Conservation (phyloP, 805 yeast genomes). For the Cyberlindnera sargentensis region DNA sequence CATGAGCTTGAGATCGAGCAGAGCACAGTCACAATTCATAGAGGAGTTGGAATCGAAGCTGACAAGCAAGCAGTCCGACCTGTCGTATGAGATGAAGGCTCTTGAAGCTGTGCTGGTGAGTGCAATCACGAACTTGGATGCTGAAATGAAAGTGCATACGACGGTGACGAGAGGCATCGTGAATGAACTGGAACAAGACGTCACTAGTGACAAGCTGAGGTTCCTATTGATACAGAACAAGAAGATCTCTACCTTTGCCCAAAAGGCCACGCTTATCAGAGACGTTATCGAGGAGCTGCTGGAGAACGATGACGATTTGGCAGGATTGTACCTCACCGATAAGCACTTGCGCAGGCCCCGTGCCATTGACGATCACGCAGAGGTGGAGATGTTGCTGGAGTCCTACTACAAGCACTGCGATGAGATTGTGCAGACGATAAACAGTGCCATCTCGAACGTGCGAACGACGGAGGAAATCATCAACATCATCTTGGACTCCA, state of each 20-base stretch:
- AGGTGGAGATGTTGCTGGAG: constrained; percentile 84
- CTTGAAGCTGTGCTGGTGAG: constrained; percentile 80
- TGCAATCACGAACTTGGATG: constrained; percentile 68
- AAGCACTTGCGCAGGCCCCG: constrained; percentile 39
- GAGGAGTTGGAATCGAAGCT: constrained; percentile 72
- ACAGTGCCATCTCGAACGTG: constrained; percentile 71
- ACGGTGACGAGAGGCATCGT: constrained; percentile 70
- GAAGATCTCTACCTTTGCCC: constrained; percentile 74
- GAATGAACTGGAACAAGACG: constrained; percentile 70
- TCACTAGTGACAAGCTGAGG: constrained; percentile 72
- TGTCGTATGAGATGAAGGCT: constrained; percentile 89
- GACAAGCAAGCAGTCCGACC: constrained; percentile 33
- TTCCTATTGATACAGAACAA: constrained; percentile 79
- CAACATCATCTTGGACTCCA: constrained; percentile 86
- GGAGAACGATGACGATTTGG: constrained; percentile 82
- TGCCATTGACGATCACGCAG: constrained; percentile 63
- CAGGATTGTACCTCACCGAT: constrained; percentile 73
- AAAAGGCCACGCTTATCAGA: constrained; percentile 74
- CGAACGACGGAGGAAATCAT: constrained; percentile 92
- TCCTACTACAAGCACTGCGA: constrained; percentile 87
- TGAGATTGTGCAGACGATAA: constrained; percentile 89
- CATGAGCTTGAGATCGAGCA: constrained; percentile 49
- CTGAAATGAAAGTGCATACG: constrained; percentile 82
- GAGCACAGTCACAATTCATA: constrained; percentile 68
- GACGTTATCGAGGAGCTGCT: constrained; percentile 80